Percentiles rank a stretch among this genome's conserved stretches.
Evolutionary conservation across 1,284 basidiomycete species (phyloP).

Genomic region (Ustilago curta): DNA sequence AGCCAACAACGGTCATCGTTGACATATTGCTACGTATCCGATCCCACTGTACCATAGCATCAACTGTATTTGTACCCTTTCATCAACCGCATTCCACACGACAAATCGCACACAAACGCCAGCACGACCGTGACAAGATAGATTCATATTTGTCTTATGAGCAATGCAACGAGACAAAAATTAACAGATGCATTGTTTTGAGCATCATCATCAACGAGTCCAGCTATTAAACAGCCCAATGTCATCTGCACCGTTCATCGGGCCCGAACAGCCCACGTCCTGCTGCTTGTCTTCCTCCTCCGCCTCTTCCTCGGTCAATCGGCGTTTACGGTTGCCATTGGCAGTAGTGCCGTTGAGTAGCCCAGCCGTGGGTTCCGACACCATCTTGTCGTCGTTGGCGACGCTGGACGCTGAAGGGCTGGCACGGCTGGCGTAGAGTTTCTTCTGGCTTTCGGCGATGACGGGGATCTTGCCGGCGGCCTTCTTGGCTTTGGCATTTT

Average conservation of each 20-base stretch:
- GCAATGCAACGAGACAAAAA: neutral
- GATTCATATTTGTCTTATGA: neutral
- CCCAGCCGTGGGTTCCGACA: slow-evolving; percentile 16
- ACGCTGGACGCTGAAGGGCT: slow-evolving; percentile 41
- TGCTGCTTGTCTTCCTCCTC: slow-evolving; percentile 52
- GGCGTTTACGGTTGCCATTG: slow-evolving; percentile 38
- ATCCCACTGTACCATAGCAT: neutral
- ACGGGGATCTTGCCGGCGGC: slow-evolving; percentile 41
- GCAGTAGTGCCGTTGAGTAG: slow-evolving; percentile 12
- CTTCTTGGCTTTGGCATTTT: slow-evolving; percentile 78
- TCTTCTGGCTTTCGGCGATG: slow-evolving; percentile 44
- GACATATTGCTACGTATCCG: too few species aligned
- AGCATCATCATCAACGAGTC: slow-evolving; percentile 35
- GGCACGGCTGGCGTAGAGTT: slow-evolving; percentile 45
- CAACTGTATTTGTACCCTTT: neutral
- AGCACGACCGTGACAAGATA: neutral
- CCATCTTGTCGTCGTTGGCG: slow-evolving; percentile 54
- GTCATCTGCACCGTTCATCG: slow-evolving; percentile 68
- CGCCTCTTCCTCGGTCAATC: slow-evolving; percentile 32
- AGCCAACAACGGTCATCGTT: neutral
- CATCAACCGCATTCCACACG: neutral
- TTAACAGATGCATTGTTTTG: too few species aligned
- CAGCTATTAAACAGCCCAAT: slow-evolving; percentile 62
- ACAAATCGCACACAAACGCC: neutral
- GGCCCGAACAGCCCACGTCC: slow-evolving; percentile 59